These are phyloP conservation scores for Solanum microdontum DNA, from an alignment of 257 asterid species.

Conservation along the genomic window DNA sequence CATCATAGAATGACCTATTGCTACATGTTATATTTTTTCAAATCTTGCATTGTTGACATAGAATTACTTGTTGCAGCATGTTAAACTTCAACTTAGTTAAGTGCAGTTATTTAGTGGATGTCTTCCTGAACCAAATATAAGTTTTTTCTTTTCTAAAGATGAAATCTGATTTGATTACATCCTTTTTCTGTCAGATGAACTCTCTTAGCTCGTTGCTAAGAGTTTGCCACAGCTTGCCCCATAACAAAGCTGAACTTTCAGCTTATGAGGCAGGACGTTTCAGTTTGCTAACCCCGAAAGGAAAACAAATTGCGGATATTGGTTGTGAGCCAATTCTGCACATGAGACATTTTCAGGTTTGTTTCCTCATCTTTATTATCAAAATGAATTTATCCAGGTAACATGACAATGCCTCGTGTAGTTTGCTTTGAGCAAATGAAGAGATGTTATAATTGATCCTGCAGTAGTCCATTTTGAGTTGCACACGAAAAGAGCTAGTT, in stretches of 20 bases:
- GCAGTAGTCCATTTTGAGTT: background rate
- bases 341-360: constrained; percentile 94
- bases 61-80: background rate
- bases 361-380: background rate
- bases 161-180: background rate
- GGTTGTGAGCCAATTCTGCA: constrained; percentile 96
- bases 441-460: background rate
- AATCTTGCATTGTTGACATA: background rate
- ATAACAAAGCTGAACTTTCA: constrained; percentile 30
- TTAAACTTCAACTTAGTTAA: background rate
- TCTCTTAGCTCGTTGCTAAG: constrained; percentile 72
- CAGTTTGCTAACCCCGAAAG: constrained; percentile 70
- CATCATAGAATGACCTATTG: background rate
- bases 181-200: constrained; percentile 50
- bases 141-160: background rate
- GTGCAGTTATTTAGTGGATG: background rate
- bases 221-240: constrained; percentile 65
- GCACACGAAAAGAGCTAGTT: background rate
- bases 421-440: background rate
- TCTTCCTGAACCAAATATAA: background rate
- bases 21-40: background rate
- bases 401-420: background rate
- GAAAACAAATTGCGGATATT: constrained; percentile 79
- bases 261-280: constrained; percentile 80
- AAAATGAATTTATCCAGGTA: background rate